These are phyloP conservation scores for Phytophthora colocasiae DNA, from an alignment of 352 stramenopile species.

Conservation along the genomic window DNA sequence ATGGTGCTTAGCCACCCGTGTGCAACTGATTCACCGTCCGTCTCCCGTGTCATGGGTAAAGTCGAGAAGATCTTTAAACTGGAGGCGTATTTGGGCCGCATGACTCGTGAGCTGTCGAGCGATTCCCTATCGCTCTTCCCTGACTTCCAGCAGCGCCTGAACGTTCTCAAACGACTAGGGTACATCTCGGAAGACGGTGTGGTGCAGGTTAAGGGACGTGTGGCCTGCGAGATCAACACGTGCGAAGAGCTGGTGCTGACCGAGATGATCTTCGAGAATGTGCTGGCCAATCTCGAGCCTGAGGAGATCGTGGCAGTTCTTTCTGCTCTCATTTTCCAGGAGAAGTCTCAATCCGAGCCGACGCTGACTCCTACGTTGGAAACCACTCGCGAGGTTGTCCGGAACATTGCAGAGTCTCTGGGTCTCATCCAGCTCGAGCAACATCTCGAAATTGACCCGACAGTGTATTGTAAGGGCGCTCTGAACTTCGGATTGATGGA, in stretches of 20 bases:
- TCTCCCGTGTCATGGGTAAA: constrained; percentile 66
- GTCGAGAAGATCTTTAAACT: constrained; percentile 83
- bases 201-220: constrained; percentile 96
- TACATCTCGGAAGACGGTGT: constrained; percentile 92
- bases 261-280: constrained; percentile 99
- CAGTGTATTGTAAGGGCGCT: constrained; percentile 91
- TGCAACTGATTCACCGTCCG: constrained; percentile 37
- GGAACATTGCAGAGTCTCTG: constrained; percentile 81
- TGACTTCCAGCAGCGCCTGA: constrained; percentile 96
- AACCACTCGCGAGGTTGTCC: constrained; percentile 88
- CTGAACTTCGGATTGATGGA: constrained; percentile 97
- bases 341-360: constrained; percentile 88
- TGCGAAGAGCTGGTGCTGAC: constrained; percentile 98
- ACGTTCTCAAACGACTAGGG: constrained; percentile 93
- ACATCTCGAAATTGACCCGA: constrained; percentile 89
- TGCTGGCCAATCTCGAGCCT: constrained; percentile 96
- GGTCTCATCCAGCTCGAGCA: constrained; percentile 86
- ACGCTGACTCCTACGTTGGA: constrained; percentile 78
- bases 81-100: constrained; percentile 63
- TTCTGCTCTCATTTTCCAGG: constrained; percentile 97
- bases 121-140: constrained; percentile 96
- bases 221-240: constrained; percentile 98
- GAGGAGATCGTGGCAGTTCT: constrained; percentile 97
- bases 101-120: constrained; percentile 79
- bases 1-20: constrained; percentile 63